phyloP scores from a whole-genome alignment of 106 monocot species.

The Posidonia australis region DNA sequence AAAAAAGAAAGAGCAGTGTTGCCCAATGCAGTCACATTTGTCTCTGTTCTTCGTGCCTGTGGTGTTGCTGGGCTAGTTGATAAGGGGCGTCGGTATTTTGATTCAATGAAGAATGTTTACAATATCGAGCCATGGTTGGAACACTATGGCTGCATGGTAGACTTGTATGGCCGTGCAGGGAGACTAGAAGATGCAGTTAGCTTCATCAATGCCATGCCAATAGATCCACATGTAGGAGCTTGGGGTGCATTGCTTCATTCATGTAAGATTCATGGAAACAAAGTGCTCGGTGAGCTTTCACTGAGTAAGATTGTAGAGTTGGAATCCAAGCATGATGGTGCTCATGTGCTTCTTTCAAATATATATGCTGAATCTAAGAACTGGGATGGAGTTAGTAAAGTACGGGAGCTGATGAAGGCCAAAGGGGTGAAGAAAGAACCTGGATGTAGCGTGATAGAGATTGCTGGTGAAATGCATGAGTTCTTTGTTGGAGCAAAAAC shows the following conservation, averaged over 20 bases:
- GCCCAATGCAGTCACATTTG: conserved; percentile 60
- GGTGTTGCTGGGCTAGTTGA: conserved; percentile 47
- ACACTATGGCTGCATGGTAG: conserved; percentile 75
- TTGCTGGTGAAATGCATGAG: conserved; percentile 46
- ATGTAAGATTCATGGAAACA: conserved; percentile 40
- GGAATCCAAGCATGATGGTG: conserved; percentile 48
- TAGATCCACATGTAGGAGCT: conserved; percentile 39
- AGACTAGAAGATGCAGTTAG: conserved; percentile 35
- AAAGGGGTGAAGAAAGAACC: conserved; percentile 64
- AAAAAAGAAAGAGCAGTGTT: conserved; percentile 11
- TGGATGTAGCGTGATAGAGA: conserved; percentile 67
- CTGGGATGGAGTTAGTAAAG: conserved; percentile 48
- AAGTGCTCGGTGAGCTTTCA: conserved; percentile 39
- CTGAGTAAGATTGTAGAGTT: conserved; percentile 33
- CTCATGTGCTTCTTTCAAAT: conserved; percentile 72
- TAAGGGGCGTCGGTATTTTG: conserved; percentile 26
- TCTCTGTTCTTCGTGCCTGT: conserved; percentile 50
- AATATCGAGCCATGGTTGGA: conserved; percentile 40
- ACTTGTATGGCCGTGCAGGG: conserved; percentile 63
- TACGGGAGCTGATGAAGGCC: conserved; percentile 57
- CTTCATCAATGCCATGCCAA: conserved; percentile 54
- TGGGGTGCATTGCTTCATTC: conserved; percentile 69
- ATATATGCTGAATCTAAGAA: conserved; percentile 56
- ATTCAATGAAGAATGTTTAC: conserved; percentile 33
- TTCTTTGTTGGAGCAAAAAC: conserved; percentile 26